Percentiles rank a stretch among this genome's conserved stretches.
Conservation (phyloP, 805 yeast species). For the Zygotorulaspora sp. region DNA sequence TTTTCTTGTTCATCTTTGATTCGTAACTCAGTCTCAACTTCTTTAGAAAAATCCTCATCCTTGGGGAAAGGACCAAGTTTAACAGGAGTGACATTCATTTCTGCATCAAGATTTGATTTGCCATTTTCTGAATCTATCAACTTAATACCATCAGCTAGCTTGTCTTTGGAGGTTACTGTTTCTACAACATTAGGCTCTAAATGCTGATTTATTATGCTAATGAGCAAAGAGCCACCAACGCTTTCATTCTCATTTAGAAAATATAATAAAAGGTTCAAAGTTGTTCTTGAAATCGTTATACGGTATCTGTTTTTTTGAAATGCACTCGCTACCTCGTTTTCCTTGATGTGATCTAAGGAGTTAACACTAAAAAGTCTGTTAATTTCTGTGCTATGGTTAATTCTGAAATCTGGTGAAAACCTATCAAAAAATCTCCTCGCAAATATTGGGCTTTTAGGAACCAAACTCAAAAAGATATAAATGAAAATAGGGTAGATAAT, state of each 20-base stretch:
- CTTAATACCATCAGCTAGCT: slow-evolving; percentile 34
- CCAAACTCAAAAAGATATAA: slow-evolving; percentile 77
- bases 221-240: slow-evolving; percentile 83
- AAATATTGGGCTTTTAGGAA: slow-evolving; percentile 54
- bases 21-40: slow-evolving; percentile 77
- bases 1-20: slow-evolving; percentile 66
- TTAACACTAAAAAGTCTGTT: slow-evolving; percentile 68
- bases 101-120: slow-evolving; percentile 24
- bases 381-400: slow-evolving; percentile 75
- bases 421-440: slow-evolving; percentile 75
- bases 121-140: slow-evolving; percentile 34
- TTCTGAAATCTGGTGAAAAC: slow-evolving; percentile 65
- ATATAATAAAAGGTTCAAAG: slow-evolving; percentile 76
- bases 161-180: slow-evolving; percentile 35
- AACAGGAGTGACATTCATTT: slow-evolving; percentile 44
- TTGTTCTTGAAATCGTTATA: slow-evolving; percentile 73
- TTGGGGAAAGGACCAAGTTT: slow-evolving; percentile 79
- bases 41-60: slow-evolving; percentile 80
- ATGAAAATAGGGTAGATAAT: slow-evolving; percentile 89
- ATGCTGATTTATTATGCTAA: slow-evolving; percentile 81
- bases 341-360: slow-evolving; percentile 73
- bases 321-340: slow-evolving; percentile 74
- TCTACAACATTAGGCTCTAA: slow-evolving; percentile 46
- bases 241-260: slow-evolving; percentile 89
- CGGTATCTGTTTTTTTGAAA: slow-evolving; percentile 71